A percentile compares a stretch with the other conserved stretches of the same genome.
Evolutionary conservation across 352 stramenopile genomes (phyloP).

Genomic region (Globisporangium heterothallicum): DNA sequence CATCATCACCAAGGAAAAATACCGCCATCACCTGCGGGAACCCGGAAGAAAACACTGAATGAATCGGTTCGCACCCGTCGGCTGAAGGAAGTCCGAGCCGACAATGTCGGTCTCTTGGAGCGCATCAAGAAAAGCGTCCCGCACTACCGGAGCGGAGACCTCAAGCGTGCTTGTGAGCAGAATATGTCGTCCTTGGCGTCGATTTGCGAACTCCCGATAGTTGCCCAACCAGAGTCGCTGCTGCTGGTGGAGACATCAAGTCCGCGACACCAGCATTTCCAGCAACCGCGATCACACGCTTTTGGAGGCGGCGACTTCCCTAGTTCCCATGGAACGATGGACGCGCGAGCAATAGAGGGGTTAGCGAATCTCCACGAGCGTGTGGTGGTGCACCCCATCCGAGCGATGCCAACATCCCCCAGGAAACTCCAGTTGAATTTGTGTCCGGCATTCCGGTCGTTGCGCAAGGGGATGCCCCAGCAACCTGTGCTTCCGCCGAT

Average conservation of each 20-base stretch:
- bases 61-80: conserved; percentile 39
- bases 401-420: conserved; percentile 46
- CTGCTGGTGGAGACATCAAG: conserved; percentile 12
- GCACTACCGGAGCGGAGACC: conserved; percentile 55
- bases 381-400: conserved; percentile 42
- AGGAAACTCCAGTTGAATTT: conserved; percentile 51
- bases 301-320: not conserved
- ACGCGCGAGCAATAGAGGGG: conserved; percentile 5
- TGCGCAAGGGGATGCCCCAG: conserved; percentile 65
- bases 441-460: conserved; percentile 50
- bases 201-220: conserved; percentile 58
- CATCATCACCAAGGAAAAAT: conserved; percentile 7
- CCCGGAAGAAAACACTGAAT: conserved; percentile 35
- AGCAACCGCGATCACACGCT: not conserved
- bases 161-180: conserved; percentile 59
- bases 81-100: conserved; percentile 57
- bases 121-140: conserved; percentile 55
- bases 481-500: conserved; percentile 57
- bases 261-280: conserved; percentile 11
- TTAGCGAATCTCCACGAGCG: conserved; percentile 23
- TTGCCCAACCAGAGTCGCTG: conserved; percentile 13
- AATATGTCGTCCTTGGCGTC: conserved; percentile 68
- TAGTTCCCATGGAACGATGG: conserved; percentile 1
- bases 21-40: conserved; percentile 11
- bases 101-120: conserved; percentile 51